Evolutionary conservation across 192 early-diverging fungal genomes (phyloP).

Genomic region (Coemansia sp.): DNA sequence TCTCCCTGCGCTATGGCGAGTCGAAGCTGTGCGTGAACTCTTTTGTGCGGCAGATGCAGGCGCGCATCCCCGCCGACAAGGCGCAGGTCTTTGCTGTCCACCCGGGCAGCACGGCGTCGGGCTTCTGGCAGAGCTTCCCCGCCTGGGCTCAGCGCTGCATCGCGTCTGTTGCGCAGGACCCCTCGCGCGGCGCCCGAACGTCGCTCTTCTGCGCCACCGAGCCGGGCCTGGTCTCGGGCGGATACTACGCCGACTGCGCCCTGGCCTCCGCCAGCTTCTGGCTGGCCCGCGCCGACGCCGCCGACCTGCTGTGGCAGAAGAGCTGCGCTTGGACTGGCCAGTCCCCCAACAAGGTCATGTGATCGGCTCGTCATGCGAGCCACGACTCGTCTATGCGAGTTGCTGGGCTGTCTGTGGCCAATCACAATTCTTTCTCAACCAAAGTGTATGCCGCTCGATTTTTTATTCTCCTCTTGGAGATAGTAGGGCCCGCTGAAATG

Average conservation of each 20-base stretch:
- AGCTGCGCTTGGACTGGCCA: constrained; percentile 49
- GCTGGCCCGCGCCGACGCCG: constrained; percentile 20
- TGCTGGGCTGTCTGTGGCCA: not conserved
- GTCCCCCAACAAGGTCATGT: constrained; percentile 25
- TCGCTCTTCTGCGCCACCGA: constrained; percentile 52
- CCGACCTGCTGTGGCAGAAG: constrained; percentile 44
- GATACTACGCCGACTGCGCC: constrained; percentile 48
- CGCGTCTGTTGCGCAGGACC: constrained; percentile 40
- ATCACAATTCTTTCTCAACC: constrained; percentile 12
- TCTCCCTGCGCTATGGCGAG: constrained; percentile 50
- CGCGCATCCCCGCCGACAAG: constrained; percentile 17
- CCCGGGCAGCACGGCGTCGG: constrained; percentile 48
- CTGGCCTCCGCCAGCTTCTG: constrained; percentile 36
- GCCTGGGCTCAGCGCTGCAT: constrained; percentile 43
- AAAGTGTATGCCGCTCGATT: constrained; percentile 17
- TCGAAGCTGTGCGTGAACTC: constrained; percentile 51
- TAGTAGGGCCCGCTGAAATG: not conserved
- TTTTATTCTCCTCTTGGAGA: constrained; percentile 15
- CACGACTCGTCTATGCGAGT: not conserved
- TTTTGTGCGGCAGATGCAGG: constrained; percentile 36
- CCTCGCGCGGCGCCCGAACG: constrained; percentile 40
- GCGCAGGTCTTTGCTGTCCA: constrained; percentile 37
- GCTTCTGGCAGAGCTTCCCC: constrained; percentile 44
- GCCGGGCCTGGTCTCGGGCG: constrained; percentile 27
- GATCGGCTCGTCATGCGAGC: not conserved